These are phyloP conservation scores for Tieghemostelium lacteum DNA, from an alignment of 78 protist genomes.

Conservation along the genomic window DNA sequence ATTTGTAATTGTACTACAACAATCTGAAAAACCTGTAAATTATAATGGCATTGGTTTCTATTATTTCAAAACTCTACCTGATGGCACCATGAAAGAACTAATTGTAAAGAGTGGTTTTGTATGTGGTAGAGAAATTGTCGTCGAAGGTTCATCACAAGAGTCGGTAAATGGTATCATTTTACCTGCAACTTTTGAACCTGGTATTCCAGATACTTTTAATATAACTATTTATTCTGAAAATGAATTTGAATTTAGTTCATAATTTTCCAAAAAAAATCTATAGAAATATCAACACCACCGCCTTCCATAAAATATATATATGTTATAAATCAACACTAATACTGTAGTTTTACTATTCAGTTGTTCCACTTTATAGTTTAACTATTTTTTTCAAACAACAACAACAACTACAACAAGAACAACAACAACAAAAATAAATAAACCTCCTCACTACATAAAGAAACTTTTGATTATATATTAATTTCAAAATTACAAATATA, in stretches of 20 bases:
- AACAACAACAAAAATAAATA: too few relatives aligned
- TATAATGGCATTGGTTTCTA: slow-evolving; percentile 77
- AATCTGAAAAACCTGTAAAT: slow-evolving; percentile 42
- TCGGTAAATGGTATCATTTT: slow-evolving; percentile 27
- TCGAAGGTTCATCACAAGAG: slow-evolving; percentile 31
- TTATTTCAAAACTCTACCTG: slow-evolving; percentile 63
- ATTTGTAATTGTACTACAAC: slow-evolving; percentile 28
- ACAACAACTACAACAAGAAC: too few relatives aligned
- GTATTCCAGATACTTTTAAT: slow-evolving; percentile 52
- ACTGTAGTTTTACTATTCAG: too few relatives aligned
- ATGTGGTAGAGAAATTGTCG: slow-evolving; percentile 68
- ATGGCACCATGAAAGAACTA: slow-evolving; percentile 56
- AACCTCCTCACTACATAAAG: too few relatives aligned
- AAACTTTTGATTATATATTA: too few relatives aligned
- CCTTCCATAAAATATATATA: too few relatives aligned
- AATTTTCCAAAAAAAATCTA: not conserved
- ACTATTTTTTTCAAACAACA: too few relatives aligned
- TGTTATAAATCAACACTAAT: too few relatives aligned
- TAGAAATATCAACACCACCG: not conserved
- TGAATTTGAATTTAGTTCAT: slow-evolving; percentile 31
- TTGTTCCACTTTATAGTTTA: too few relatives aligned
- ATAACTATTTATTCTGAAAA: slow-evolving; percentile 49
- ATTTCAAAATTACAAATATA: too few relatives aligned
- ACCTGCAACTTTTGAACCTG: slow-evolving; percentile 76
- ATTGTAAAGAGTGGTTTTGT: slow-evolving; percentile 71